Base-by-base conservation (phyloP, 2,329 filamentous ascomycete species). In the Dichotomopilus funicola region DNA sequence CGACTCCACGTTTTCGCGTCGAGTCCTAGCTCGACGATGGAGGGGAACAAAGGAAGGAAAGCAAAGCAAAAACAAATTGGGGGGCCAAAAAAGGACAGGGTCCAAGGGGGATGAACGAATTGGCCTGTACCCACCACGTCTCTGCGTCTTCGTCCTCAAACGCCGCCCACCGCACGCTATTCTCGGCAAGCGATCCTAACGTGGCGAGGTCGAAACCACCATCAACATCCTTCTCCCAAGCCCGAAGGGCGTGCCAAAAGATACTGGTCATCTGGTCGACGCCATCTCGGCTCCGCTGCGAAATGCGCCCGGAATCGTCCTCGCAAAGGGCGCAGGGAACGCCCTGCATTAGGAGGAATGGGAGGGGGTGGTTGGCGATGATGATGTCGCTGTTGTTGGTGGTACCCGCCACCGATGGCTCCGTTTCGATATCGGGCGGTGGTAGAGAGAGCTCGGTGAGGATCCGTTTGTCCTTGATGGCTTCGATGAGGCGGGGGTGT, bases 211-310 rank as follows among this genome's bases (percentile, higher is more conserved):
- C 94, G 11, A 96, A 27, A 27, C 19, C 19, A 27, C 19, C 19
- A 27, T 27, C 19, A 27, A 2, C 19, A 27, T 27, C 80, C 66
- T 95, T 96, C 57, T 95, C 87, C 82, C 91, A 94, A 0, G 89
- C 91, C 71, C 96, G 91, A 19, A 96, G 74, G 1, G 88, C 87
- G 71, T 95, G 90, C 89, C 90, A 96, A 71, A 95, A 96, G 72
- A 96, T 91, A 70, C 95, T 89, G 1, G 88, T 92, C 79, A 94
- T 85, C 40, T 89, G 90, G 33, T 85, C 87, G 6, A 80, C 82
- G 12, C 7, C 41, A 11, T 40, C 42, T 3, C 36, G 34, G 11
- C 11, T 27, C 42, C 31, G 44, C 7, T 11, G 12, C 10, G 12
- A n/a, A 3, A 34, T 13, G 31, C n/a, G 27, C 2, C 35, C 54